Evolutionary conservation across 345 rosid genomes (phyloP).

Genomic region (Syzygium aromaticum): DNA sequence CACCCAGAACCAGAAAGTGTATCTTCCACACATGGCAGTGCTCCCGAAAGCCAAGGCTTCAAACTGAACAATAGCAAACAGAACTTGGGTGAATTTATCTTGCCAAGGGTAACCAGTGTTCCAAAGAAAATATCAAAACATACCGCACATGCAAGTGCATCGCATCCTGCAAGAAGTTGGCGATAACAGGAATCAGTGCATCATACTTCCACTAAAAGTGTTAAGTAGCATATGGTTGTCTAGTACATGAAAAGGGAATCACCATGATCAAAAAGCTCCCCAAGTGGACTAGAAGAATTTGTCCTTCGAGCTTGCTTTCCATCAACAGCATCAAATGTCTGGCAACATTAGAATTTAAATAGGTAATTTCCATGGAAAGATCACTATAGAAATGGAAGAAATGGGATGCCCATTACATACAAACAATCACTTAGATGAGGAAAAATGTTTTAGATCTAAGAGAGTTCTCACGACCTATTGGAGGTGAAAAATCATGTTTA

Average conservation of each 20-base stretch:
- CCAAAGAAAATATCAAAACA: slow-evolving; percentile 10
- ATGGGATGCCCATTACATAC: neutral
- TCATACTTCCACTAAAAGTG: neutral
- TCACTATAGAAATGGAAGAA: neutral
- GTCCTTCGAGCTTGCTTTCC: slow-evolving; percentile 98
- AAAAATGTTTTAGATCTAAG: neutral
- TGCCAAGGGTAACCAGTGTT: neutral
- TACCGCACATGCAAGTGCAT: slow-evolving; percentile 99
- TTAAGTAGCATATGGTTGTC: neutral
- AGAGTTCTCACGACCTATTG: neutral
- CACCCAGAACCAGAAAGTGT: slow-evolving; percentile 91
- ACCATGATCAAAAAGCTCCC: slow-evolving; percentile 98
- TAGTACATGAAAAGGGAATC: slow-evolving; percentile 8
- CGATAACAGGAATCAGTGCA: neutral
- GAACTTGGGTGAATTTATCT: neutral
- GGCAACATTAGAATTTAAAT: neutral
- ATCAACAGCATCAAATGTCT: slow-evolving; percentile 99
- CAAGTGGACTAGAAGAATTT: slow-evolving; percentile 79
- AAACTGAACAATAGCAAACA: slow-evolving; percentile 37
- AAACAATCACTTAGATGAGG: neutral
- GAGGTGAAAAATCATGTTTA: neutral
- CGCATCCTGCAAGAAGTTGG: slow-evolving; percentile 65
- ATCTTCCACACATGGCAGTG: slow-evolving; percentile 92
- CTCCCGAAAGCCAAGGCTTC: slow-evolving; percentile 87
- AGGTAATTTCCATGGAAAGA: neutral